phyloP scores from a whole-genome alignment of 768 basidiomycete genomes.

The Naganishia kalamii region DNA sequence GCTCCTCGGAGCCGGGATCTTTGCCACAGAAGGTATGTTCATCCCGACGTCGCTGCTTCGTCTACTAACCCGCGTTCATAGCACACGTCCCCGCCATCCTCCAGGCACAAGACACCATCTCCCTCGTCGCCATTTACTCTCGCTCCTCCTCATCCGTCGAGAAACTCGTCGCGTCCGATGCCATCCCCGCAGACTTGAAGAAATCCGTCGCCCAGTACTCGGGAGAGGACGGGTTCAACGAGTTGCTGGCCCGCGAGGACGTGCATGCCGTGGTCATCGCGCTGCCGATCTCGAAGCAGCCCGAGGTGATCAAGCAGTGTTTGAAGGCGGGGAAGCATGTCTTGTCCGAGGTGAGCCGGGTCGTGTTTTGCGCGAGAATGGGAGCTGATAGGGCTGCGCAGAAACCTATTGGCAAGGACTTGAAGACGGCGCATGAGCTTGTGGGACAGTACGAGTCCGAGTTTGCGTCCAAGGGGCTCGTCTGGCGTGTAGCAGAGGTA shows the following conservation, averaged over 20 bases:
- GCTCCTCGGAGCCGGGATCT: constrained; percentile 73
- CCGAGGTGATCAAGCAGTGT: constrained; percentile 57
- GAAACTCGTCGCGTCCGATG: constrained; percentile 46
- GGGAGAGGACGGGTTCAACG: constrained; percentile 35
- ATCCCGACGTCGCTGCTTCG: background rate
- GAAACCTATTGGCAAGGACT: constrained; percentile 73
- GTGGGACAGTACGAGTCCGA: constrained; percentile 61
- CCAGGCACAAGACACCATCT: constrained; percentile 50
- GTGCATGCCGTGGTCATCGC: constrained; percentile 67
- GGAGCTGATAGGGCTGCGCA: background rate
- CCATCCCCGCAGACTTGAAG: too few relatives aligned
- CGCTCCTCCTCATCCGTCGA: constrained; percentile 59
- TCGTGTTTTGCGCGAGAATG: background rate
- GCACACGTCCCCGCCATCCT: constrained; percentile 77
- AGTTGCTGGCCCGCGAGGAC: constrained; percentile 61
- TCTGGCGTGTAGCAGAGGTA: constrained; percentile 77
- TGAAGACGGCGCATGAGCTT: constrained; percentile 58
- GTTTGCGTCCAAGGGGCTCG: constrained; percentile 62
- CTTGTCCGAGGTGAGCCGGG: constrained; percentile 55
- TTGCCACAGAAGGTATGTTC: constrained; percentile 63
- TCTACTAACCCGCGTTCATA: constrained; percentile 29
- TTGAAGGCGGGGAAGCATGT: constrained; percentile 72
- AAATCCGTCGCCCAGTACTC: constrained; percentile 54
- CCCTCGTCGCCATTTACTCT: constrained; percentile 70
- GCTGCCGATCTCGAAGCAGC: constrained; percentile 71